Evolutionary conservation across 75 land plant species (phyloP).

Genomic region (Sequoia sempervirens): DNA sequence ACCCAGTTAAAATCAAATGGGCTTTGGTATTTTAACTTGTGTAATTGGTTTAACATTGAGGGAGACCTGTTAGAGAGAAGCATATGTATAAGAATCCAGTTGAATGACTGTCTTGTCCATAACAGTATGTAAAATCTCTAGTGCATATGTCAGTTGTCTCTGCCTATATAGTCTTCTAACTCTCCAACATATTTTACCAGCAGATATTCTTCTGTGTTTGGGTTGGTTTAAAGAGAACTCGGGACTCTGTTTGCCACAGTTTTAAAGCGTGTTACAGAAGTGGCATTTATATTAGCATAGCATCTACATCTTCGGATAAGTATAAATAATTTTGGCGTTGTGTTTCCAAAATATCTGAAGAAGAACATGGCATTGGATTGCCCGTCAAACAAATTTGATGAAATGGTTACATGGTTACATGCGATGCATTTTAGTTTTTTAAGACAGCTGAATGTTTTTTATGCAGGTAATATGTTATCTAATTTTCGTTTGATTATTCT

Average conservation of each 20-base stretch:
- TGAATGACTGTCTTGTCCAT: no score
- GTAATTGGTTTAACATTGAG: background rate
- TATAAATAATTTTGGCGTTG: no score
- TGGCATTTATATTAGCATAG: background rate
- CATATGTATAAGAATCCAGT: no score
- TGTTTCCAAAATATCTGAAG: no score
- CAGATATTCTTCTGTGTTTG: background rate
- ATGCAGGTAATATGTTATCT: no score
- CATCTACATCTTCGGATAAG: background rate
- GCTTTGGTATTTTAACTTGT: slow-evolving; percentile 12
- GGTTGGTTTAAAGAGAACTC: background rate
- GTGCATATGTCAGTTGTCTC: background rate
- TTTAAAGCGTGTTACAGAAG: background rate
- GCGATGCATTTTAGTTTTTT: no score
- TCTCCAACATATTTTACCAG: background rate
- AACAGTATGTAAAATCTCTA: no score
- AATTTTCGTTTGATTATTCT: no score
- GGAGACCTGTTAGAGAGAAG: no score
- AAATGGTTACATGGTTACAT: no score
- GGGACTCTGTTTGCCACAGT: background rate
- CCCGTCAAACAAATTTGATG: no score
- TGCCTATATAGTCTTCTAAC: background rate
- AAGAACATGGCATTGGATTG: background rate
- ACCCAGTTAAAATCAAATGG: slow-evolving; percentile 18
- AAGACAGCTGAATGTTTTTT: no score